Evolutionary conservation across 768 basidiomycete genomes (phyloP), one percentile per base, ranked within the genome.

Genomic region (Pisolithus albus): DNA sequence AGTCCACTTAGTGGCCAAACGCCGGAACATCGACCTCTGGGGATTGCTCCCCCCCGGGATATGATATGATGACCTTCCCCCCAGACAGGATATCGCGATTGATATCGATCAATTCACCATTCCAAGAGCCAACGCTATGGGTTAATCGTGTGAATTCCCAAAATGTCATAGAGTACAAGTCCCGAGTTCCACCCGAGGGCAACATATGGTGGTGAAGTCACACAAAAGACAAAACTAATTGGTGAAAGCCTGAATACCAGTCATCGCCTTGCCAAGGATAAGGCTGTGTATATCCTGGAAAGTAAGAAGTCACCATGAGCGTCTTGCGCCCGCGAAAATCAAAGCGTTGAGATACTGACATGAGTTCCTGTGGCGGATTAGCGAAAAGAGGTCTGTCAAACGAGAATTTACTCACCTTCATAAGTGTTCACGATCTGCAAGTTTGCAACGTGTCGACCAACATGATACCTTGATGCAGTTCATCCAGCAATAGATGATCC

Each of bases 361-460:
- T 85, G 72, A 40, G 83, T 86, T 50, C 83, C 81, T 83, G 47
- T 19, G 54, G 41, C 15, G 39, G 36, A 44, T 47, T 19, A 16
- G 36, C 30, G 36, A 48, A 46, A 23, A 59, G 52, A 42, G 41
- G 4, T 13, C 24, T 15, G 51, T 21, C 4, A 24, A 42, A 36
- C 39, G 47, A 44, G 40, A 38, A 50, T 50, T 32, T 56, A 52
- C 73, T 28, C 64, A 77, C 90, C 93, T 75, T 96, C 93, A 63
- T 96, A 96, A 0, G 93, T 97, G 59, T 93, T 93, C 7, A 92
- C 85, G n/a, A 97, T 87, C 64, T 98, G 94, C 53, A 96, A 65
- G 67, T 97, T 98, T 0, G 88, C 88, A 8, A 90, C 93, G 71
- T 97, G 94, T 32, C 95, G 73, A n/a, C 90, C 91, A 49, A 98